Percentiles rank a stretch among this genome's conserved stretches.
These are phyloP conservation scores for Dendrobium catenatum DNA, from an alignment of 106 monocot genomes.

Conservation along the genomic window DNA sequence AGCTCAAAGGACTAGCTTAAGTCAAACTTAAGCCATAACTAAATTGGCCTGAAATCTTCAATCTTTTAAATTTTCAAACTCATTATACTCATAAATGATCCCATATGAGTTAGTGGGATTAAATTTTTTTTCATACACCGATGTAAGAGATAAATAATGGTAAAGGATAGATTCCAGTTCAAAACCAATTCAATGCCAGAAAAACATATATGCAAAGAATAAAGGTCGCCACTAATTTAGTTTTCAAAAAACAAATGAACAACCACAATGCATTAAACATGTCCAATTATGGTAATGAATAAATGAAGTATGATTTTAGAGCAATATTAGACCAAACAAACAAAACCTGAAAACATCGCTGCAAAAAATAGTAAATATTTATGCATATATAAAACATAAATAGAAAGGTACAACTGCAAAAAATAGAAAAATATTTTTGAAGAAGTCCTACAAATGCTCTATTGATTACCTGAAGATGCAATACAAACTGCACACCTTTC, in stretches of 20 bases:
- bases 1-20: no score
- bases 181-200: not conserved
- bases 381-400: no score
- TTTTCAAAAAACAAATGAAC: not conserved
- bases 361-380: no score
- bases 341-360: no score
- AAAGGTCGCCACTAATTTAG: not conserved
- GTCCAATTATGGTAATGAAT: no score
- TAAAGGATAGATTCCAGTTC: not conserved
- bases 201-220: not conserved
- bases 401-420: not conserved
- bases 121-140: not conserved
- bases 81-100: not conserved
- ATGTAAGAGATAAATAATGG: not conserved
- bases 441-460: not conserved
- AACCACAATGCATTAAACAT: no score
- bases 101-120: not conserved
- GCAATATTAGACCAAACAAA: no score
- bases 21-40: no score
- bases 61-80: no score
- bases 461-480: not conserved
- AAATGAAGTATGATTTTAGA: no score
- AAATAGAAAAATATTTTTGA: not conserved
- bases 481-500: not conserved
- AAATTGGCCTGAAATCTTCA: no score